Evolutionary conservation across 1,284 basidiomycete species (phyloP).

Genomic region (Naganishia liquefaciens): DNA sequence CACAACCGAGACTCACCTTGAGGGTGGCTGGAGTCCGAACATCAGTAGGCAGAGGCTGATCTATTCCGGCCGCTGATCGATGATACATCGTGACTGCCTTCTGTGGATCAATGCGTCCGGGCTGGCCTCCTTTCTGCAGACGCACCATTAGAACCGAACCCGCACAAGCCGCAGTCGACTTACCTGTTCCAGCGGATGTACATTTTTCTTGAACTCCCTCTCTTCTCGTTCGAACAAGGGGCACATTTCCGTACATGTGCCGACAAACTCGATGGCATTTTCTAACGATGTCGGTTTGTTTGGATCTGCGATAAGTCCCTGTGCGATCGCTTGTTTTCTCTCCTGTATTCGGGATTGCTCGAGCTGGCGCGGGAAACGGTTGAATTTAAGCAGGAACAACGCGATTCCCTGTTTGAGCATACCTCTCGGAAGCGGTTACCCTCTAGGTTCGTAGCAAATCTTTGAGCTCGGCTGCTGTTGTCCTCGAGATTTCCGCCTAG

Average conservation of each 20-base stretch:
- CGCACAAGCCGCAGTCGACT: conserved; percentile 45
- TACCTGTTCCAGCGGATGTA: conserved; percentile 84
- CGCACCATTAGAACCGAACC: background rate
- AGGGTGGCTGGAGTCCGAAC: conserved; percentile 83
- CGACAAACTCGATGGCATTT: conserved; percentile 79
- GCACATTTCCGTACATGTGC: conserved; percentile 92
- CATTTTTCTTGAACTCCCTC: conserved; percentile 83
- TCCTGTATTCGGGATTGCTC: conserved; percentile 66
- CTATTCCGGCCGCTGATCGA: conserved; percentile 84
- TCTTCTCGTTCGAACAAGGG: conserved; percentile 89
- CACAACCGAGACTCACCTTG: conserved; percentile 59
- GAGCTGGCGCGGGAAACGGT: conserved; percentile 47
- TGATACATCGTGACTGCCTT: conserved; percentile 94
- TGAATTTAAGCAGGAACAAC: background rate
- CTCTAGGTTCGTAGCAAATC: conserved; percentile 50
- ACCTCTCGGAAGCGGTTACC: conserved; percentile 54
- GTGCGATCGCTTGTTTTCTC: conserved; percentile 72
- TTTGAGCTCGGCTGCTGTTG: conserved; percentile 42
- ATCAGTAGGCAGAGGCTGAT: conserved; percentile 81
- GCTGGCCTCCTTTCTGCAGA: conserved; percentile 41
- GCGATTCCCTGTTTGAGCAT: background rate
- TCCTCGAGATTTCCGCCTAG: conserved; percentile 42
- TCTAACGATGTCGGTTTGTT: conserved; percentile 58
- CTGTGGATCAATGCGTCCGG: conserved; percentile 70
- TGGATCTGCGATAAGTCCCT: conserved; percentile 60